phyloP scores from a whole-genome alignment of 2,329 filamentous ascomycete species.

The Rachicladosporium sp. region DNA sequence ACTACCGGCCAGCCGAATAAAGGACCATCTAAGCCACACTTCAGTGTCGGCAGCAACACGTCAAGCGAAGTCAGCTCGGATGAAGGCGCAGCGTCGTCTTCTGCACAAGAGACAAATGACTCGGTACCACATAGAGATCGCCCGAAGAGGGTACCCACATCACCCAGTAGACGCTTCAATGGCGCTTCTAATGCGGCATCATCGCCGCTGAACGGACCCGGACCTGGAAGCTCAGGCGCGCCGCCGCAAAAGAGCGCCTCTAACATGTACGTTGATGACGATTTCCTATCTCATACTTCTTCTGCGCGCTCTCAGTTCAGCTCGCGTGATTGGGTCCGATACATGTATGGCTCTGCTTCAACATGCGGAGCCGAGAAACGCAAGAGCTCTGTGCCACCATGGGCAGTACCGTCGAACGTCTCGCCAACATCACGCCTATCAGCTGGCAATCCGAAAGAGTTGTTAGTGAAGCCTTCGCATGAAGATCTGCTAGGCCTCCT shows the following conservation, averaged over 20 bases:
- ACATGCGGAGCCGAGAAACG: conserved; percentile 3
- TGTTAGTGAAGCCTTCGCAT: neutral
- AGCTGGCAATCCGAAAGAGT: neutral
- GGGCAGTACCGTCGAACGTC: conserved; percentile 18
- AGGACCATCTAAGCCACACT: conserved; percentile 1
- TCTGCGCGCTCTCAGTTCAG: conserved; percentile 1
- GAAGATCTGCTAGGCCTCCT: neutral
- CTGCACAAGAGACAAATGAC: too few relatives aligned
- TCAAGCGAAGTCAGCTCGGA: too few relatives aligned
- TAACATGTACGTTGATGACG: conserved; percentile 21
- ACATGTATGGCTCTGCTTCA: conserved; percentile 7
- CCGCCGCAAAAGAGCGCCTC: conserved; percentile 18
- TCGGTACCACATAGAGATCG: conserved; percentile 7
- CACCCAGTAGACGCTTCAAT: conserved; percentile 19
- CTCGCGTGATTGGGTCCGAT: conserved; percentile 4
- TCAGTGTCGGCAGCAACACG: conserved; percentile 5
- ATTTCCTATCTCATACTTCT: conserved; percentile 7
- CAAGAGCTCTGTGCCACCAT: conserved; percentile 12
- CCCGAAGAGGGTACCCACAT: conserved; percentile 21
- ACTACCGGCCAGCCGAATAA: conserved; percentile 5
- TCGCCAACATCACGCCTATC: conserved; percentile 4
- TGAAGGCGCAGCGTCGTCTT: too few relatives aligned
- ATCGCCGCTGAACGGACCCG: conserved; percentile 3
- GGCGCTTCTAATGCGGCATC: conserved; percentile 8
- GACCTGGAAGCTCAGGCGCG: conserved; percentile 13